Evolutionary conservation across 108 stramenopile genomes (phyloP), one percentile per base, ranked within the genome.

Genomic region (Skeletonema menzelii): DNA sequence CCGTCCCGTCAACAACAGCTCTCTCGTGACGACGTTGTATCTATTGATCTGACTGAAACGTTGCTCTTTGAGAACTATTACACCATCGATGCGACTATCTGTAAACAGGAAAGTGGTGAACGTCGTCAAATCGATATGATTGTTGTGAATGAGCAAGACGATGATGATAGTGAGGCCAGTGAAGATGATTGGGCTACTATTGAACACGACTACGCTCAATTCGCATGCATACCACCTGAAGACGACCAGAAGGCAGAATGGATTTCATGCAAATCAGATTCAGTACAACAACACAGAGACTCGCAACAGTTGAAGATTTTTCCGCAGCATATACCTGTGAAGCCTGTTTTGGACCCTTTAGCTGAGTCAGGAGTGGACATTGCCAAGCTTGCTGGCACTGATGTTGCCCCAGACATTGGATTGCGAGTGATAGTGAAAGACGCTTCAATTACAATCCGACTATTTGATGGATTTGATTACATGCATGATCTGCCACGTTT

Each of bases 391-490:
- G 75, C 80, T 30, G 89, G 88, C 11, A 79, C 70, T 28, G 69
- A 82, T 14, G 56, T 65, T 19, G 55, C 63, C 13, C 71, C 86
- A 5, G 11, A 35, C 3, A 74, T 91, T 12, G 76, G 79, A 37
- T 38, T 72, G 10, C 86, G 94, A 46, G 24, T 90, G 12, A 70
- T 91, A 13, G 65, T 95, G 8, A 87, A 79, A 20, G 87, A 95
- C 59, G 66, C 87, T 7, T 70, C 76, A 11, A 49, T 90, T 8
- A 82, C 74, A 37, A 56, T 85, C 40, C 91, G 88, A 6, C 79
- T 92, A 32, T 92, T 87, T 64, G 94, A 92, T 61, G 94, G 94
- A 4, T 91, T 79, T 65, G 94, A 95, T 66, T 95, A 87, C 87
- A 81, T 86, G 17, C 53, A 85, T 35, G 58, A 70, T 32, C 59